Conservation (phyloP, 352 stramenopile genomes). For the Phytopythium boreale region DNA sequence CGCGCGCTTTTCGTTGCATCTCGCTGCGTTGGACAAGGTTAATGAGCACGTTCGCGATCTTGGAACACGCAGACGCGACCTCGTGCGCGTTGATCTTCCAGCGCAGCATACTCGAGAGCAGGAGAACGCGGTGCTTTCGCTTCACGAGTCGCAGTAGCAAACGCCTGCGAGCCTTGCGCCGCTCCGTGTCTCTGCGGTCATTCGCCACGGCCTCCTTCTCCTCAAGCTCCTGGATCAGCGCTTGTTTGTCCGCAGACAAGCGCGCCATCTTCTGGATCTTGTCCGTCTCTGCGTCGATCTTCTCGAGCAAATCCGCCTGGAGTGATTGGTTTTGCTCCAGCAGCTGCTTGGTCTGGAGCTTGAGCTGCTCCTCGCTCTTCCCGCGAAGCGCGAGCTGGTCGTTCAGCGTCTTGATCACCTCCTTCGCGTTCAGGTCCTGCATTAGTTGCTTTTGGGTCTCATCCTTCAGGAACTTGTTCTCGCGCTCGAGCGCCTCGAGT, state of each 20-base stretch:
- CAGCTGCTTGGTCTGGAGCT: slow-evolving; percentile 64
- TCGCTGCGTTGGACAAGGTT: slow-evolving; percentile 5
- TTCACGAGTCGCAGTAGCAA: slow-evolving; percentile 31
- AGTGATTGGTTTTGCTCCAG: slow-evolving; percentile 70
- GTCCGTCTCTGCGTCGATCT: slow-evolving; percentile 56
- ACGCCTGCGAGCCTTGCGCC: slow-evolving; percentile 21
- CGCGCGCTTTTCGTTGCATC: slow-evolving; percentile 21
- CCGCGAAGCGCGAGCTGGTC: slow-evolving; percentile 49
- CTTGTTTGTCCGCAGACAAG: slow-evolving; percentile 56
- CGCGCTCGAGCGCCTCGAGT: slow-evolving; percentile 43
- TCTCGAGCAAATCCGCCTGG: slow-evolving; percentile 61
- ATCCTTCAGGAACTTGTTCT: slow-evolving; percentile 58
- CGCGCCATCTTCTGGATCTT: slow-evolving; percentile 73
- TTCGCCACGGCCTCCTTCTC: slow-evolving; percentile 32
- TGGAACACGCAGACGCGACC: slow-evolving; percentile 11
- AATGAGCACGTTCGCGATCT: slow-evolving; percentile 17
- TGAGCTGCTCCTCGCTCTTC: slow-evolving; percentile 66
- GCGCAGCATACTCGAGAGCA: slow-evolving; percentile 22
- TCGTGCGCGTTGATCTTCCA: slow-evolving; percentile 20
- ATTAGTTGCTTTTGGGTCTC: slow-evolving; percentile 60
- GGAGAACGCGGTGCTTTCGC: slow-evolving; percentile 23
- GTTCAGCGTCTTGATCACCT: slow-evolving; percentile 47
- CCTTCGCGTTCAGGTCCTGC: slow-evolving; percentile 49
- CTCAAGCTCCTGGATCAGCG: slow-evolving; percentile 47
- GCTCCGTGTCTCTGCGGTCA: slow-evolving; percentile 25